Conservation (phyloP, 768 basidiomycete species). For the Serpula lacrymans region DNA sequence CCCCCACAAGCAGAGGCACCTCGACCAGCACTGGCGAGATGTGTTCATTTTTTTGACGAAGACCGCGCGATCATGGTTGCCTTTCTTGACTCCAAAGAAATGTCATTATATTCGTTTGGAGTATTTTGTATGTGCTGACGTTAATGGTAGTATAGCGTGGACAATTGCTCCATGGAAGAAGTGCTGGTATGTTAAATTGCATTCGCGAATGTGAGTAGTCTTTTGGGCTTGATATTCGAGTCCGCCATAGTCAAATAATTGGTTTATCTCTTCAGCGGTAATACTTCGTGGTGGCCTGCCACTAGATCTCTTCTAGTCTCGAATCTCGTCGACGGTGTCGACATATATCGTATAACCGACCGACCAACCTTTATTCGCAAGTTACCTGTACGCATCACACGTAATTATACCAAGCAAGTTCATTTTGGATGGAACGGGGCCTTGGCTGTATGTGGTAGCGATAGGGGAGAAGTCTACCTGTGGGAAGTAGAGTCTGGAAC, state of each 20-base stretch:
- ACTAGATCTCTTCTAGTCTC: constrained; percentile 1
- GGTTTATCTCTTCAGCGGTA: background rate
- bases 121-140: background rate
- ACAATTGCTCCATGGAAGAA: constrained; percentile 1
- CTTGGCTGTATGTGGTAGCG: constrained; percentile 2
- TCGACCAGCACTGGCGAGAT: background rate
- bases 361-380: background rate
- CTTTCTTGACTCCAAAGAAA: constrained; percentile 3
- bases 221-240: background rate
- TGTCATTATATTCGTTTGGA: background rate
- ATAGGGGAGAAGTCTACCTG: constrained; percentile 1
- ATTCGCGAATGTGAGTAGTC: constrained; percentile 2
- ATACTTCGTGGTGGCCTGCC: background rate
- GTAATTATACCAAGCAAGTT: constrained; percentile 1
- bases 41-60: constrained; percentile 1
- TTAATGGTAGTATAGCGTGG: constrained; percentile 3
- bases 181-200: background rate
- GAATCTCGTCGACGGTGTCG: constrained; percentile 2
- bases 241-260: background rate
- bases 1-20: background rate
- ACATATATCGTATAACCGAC: constrained; percentile 2
- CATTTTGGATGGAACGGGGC: background rate
- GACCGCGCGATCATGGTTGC: background rate
- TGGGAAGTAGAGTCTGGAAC: background rate
- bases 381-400: background rate